Evolutionary conservation across 2,329 filamentous ascomycete species (phyloP), one percentile per base, ranked within the genome.

Genomic region (Orbilia brochopaga): DNA sequence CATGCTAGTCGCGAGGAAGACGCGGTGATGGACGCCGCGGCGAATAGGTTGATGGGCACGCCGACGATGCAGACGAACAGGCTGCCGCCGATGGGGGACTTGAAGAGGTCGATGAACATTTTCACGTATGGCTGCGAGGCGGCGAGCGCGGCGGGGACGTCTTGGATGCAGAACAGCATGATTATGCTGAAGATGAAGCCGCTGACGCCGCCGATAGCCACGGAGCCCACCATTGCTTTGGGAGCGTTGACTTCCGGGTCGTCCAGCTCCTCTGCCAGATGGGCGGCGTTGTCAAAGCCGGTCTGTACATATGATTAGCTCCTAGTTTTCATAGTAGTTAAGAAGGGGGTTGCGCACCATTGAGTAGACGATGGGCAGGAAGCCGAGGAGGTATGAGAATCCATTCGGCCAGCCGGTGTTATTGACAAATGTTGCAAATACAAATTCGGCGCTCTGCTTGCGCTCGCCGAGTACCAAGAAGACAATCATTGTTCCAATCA

Each of bases 61-160:
- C 69, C 69, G 50, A 73, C 58, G 30, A 73, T 64, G 44, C 54
- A 61, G n/a, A 67, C 53, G 32, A 73, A 73, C 10, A 73, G 23
- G 30, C 62, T 67, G 4, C 69, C 69, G 32, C 56, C 62, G 19
- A 73, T 37, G 30, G 62, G 42, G 0, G 69, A 73, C 37, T 73
- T 73, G 52, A 73, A 73, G 11, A 73, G 40, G 42, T 73, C 69
- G 62, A 73, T 59, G 42, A 73, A 73, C 59, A 73, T 62, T 24
- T 67, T 64, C 32, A 73, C 69, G 35, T 73, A 73, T 30, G 69
- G 69, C 42, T 73, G 62, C 15, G 30, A n/a, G 37, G 62, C 42
- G n/a, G 51, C 37, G 52, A 74, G 67, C 40, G 73, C n/a, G 57
- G 74, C 46, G 35, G 46, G n/a, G 48, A 67, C 24, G 70, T 75